Evolutionary conservation across 768 basidiomycete species (phyloP).

Genomic region (Gautieria morchelliformis): DNA sequence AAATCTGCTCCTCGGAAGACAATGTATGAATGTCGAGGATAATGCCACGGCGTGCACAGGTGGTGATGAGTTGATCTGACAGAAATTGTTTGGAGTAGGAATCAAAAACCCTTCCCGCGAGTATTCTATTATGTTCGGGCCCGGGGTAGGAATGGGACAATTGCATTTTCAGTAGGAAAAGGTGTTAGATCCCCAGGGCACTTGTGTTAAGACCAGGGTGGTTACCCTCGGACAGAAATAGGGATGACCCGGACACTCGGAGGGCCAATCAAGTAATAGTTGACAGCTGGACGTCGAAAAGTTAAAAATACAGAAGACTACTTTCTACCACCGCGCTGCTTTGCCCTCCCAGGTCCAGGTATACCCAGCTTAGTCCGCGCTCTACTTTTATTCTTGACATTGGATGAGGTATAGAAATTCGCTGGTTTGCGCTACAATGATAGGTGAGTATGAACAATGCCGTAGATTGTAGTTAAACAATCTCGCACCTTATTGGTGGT

Average conservation of each 20-base stretch:
- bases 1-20: constrained; percentile 6
- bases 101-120: constrained; percentile 46
- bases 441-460: neutral
- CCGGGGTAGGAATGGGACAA: neutral
- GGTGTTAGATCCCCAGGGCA: no score
- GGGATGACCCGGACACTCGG: no score
- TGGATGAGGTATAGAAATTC: constrained; percentile 81
- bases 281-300: no score
- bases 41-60: constrained; percentile 37
- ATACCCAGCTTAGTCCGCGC: constrained; percentile 25
- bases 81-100: constrained; percentile 31
- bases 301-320: neutral
- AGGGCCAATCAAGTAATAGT: no score
- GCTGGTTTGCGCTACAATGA: constrained; percentile 61
- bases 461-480: neutral
- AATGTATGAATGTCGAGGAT: constrained; percentile 32
- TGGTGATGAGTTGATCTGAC: constrained; percentile 37
- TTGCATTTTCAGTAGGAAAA: neutral
- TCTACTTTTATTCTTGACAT: constrained; percentile 84
- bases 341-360: neutral
- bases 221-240: no score
- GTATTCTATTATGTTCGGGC: constrained; percentile 11
- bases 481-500: constrained; percentile 77
- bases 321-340: neutral
- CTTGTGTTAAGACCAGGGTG: no score